phyloP scores from a whole-genome alignment of 1,284 basidiomycete species.

The Naganishia albida region DNA sequence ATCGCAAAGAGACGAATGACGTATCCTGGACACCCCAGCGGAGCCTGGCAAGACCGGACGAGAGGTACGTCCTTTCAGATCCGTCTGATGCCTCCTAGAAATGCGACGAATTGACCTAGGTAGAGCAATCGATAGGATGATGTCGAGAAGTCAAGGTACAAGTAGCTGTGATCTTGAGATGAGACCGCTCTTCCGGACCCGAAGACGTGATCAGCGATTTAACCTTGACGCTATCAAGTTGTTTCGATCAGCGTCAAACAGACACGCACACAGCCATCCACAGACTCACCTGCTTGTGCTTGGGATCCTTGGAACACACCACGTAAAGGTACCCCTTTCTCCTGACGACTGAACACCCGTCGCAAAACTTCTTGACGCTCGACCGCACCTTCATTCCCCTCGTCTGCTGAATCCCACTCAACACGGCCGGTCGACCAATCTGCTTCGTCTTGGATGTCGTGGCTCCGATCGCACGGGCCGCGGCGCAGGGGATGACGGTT shows the following conservation, averaged over 20 bases:
- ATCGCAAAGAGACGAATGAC: no score
- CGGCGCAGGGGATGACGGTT: constrained; percentile 31
- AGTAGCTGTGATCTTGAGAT: no score
- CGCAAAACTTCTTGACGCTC: constrained; percentile 89
- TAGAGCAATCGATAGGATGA: no score
- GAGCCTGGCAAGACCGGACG: no score
- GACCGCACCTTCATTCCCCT: constrained; percentile 95
- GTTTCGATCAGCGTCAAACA: background rate
- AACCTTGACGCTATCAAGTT: constrained; percentile 17
- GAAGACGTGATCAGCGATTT: background rate
- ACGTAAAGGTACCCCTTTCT: constrained; percentile 88
- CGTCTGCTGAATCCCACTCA: constrained; percentile 3
- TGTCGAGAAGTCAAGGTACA: no score
- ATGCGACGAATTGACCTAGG: no score
- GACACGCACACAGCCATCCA: background rate
- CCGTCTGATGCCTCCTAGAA: no score
- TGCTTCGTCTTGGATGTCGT: constrained; percentile 2
- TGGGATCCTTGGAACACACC: constrained; percentile 89
- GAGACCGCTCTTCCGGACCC: no score
- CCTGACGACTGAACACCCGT: constrained; percentile 80
- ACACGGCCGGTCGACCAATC: constrained; percentile 10
- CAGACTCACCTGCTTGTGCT: constrained; percentile 88
- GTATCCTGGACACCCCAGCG: no score
- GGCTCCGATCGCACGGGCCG: constrained; percentile 25
- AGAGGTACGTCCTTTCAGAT: no score